Evolutionary conservation across 2,329 filamentous ascomycete species (phyloP).

Genomic region (Elsinoe australis): DNA sequence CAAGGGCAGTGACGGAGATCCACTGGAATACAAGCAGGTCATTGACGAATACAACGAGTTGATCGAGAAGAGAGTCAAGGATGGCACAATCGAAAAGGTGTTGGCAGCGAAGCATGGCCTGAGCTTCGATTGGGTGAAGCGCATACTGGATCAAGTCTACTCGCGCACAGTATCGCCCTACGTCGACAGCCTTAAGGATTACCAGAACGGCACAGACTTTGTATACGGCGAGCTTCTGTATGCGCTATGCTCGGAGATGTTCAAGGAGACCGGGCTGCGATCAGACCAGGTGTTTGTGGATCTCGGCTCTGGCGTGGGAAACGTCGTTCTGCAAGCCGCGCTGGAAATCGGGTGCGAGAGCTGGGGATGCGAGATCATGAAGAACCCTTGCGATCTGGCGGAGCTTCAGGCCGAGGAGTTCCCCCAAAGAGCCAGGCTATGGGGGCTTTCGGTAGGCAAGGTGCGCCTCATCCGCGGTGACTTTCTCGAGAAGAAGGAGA

Average conservation of each 20-base stretch:
- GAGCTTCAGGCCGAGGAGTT: conserved; percentile 77
- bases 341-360: conserved; percentile 89
- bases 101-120: conserved; percentile 61
- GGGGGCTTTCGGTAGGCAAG: conserved; percentile 73
- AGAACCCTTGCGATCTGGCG: conserved; percentile 76
- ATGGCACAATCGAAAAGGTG: conserved; percentile 64
- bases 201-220: conserved; percentile 84
- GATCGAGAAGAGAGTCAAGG: conserved; percentile 56
- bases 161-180: conserved; percentile 85
- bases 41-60: conserved; percentile 70
- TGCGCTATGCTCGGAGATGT: conserved; percentile 73
- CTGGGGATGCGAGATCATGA: conserved; percentile 96
- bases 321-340: conserved; percentile 88
- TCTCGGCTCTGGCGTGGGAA: conserved; percentile 89
- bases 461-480: conserved; percentile 77
- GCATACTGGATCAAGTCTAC: conserved; percentile 74
- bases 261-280: conserved; percentile 68
- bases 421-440: conserved; percentile 72
- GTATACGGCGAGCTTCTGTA: conserved; percentile 90
- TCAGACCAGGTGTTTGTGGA: conserved; percentile 87
- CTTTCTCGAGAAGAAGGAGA: conserved; percentile 65
- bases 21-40: conserved; percentile 58
- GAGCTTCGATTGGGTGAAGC: conserved; percentile 60
- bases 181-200: conserved; percentile 74
- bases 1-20: conserved; percentile 52